Base-by-base conservation (phyloP, 768 basidiomycete genomes). In the Amanita brunnescens region DNA sequence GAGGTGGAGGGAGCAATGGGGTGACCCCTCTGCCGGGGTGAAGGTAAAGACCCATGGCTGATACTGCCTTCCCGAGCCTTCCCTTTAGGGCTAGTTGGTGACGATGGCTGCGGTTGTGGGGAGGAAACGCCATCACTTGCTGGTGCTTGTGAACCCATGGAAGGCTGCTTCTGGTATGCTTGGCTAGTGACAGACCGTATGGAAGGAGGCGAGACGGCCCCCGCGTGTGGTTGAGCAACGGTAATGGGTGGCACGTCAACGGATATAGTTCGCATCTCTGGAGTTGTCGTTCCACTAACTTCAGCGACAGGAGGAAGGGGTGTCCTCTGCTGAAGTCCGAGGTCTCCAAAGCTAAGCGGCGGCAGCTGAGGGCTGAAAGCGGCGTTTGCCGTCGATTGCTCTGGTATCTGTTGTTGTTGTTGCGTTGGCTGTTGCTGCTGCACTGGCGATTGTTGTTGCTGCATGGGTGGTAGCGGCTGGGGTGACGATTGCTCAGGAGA, bases 301-400 rank as follows among this genome's bases (percentile, higher is more conserved):
- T 90, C 87, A 2, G 80, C 81, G 54, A 89, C 88, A 6, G 86
- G 85, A 2, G 86, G 78, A 52, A 87, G 63, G 5, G 70, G 56
- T 20, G 61, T 44, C 56, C 21, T 56, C 50, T 67, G 70, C 51
- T 59, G 63, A 37, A 16, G 47, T 53, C 59, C 50, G 37, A 44
- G 57, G 42, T 54, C 57, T 50, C 47, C 73, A 52, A 86, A 80
- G 56, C 60, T 69, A 32, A 87, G 65, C 7, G 81, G 77, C 5
- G 85, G 85, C n/a, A 87, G 65, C 52, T 81, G 82, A 9, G 78
- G 69, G 9, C 71, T 67, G 48, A 62, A 33, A 29, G 57, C 20
- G 16, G 49, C 40, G 51, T 47, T 39, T 53, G 46, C 39, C 32
- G 39, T 24, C 20, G 55, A n/a, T 14, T 51, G 35, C n/a, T 29